Conservation (phyloP, 2,329 filamentous ascomycete species). For the Phyllosticta paracitricarpa region DNA sequence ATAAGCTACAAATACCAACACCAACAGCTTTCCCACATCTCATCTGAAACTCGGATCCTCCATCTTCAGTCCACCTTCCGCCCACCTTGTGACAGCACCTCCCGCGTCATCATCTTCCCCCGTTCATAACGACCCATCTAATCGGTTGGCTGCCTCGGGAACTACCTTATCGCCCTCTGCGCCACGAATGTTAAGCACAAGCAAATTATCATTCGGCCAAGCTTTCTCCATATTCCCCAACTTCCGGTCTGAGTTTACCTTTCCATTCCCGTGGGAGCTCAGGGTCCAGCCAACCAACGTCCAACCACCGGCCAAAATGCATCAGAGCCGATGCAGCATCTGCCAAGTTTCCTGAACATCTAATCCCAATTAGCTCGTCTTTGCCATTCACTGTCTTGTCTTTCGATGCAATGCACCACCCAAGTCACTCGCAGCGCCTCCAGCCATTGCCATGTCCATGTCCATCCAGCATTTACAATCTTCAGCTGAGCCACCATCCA, state of each 20-base stretch:
- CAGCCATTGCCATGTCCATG: not conserved
- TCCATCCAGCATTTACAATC: not conserved
- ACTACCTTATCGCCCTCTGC: not conserved
- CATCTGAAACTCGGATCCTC: not conserved
- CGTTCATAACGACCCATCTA: not conserved
- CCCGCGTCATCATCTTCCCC: not conserved
- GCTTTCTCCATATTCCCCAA: not conserved
- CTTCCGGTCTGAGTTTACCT: not conserved
- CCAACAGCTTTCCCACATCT: not conserved
- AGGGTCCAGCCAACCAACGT: not conserved
- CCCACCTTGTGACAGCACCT: not conserved
- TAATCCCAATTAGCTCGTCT: not conserved
- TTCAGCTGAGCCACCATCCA: not conserved
- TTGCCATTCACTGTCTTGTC: not conserved
- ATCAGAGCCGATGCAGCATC: not conserved
- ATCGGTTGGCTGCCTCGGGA: not conserved
- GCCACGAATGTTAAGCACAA: not conserved
- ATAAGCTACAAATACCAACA: not conserved
- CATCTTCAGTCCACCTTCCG: not conserved
- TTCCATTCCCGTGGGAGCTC: not conserved
- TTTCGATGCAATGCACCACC: not conserved
- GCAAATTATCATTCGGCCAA: not conserved
- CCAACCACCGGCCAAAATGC: not conserved
- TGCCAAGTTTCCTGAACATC: not conserved
- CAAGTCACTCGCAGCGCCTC: not conserved